Evolutionary conservation across 805 yeast genomes (phyloP).

Genomic region (Sugiyamaella mastotermitis): DNA sequence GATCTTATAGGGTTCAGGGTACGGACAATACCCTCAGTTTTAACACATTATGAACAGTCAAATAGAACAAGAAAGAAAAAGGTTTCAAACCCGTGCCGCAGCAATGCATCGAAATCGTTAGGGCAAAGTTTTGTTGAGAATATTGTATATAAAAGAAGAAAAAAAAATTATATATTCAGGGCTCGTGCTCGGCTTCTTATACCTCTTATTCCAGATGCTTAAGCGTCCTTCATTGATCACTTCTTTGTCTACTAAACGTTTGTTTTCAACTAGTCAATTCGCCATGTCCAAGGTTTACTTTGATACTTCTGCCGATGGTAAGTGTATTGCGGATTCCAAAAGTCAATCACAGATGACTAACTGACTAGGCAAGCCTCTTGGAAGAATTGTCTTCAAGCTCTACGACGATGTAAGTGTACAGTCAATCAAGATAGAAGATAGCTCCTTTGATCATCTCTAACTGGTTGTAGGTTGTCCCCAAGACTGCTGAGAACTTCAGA

Average conservation of each 20-base stretch:
- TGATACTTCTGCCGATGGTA: slow-evolving; percentile 69
- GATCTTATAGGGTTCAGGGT: no score
- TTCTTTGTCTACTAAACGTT: slow-evolving; percentile 9
- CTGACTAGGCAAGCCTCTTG: slow-evolving; percentile 52
- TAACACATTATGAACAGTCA: no score
- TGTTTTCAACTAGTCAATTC: slow-evolving; percentile 18
- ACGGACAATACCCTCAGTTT: no score
- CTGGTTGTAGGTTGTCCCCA: slow-evolving; percentile 53
- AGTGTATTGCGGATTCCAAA: slow-evolving; percentile 9
- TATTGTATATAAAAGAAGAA: no score
- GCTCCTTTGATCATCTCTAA: slow-evolving; percentile 1
- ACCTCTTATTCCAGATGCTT: slow-evolving; percentile 11
- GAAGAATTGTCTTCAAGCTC: slow-evolving; percentile 80
- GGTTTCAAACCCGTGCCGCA: no score
- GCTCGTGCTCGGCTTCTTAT: no score
- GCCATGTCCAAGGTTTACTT: slow-evolving; percentile 55
- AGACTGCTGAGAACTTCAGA: slow-evolving; percentile 94
- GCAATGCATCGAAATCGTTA: no score
- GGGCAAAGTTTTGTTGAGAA: no score
- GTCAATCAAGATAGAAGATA: no score
- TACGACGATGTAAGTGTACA: slow-evolving; percentile 67
- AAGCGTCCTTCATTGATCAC: slow-evolving; percentile 6
- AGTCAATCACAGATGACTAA: neutral
- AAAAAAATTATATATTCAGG: no score
- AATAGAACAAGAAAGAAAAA: no score